These are phyloP conservation scores for Saccharomycopsis babjevae DNA, from an alignment of 805 yeast species.

Conservation along the genomic window DNA sequence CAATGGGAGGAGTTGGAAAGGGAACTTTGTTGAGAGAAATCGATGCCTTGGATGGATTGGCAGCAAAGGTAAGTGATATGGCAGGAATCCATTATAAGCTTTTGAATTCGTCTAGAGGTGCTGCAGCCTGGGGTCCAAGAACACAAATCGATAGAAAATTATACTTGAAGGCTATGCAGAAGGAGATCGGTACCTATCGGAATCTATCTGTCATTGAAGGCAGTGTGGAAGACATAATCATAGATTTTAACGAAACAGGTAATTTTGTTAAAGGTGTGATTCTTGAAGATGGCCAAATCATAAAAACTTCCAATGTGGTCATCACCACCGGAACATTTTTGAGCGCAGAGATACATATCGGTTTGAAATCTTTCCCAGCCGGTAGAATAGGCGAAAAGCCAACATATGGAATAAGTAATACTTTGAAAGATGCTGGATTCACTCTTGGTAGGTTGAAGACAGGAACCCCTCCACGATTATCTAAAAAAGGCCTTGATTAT, in stretches of 20 bases:
- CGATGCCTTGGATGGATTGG: conserved; percentile 93
- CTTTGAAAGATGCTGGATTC: conserved; percentile 70
- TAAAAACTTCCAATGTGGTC: conserved; percentile 59
- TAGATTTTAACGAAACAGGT: conserved; percentile 31
- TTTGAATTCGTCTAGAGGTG: conserved; percentile 74
- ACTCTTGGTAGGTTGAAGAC: conserved; percentile 84
- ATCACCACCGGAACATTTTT: conserved; percentile 94
- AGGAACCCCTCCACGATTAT: conserved; percentile 92
- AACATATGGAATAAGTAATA: conserved; percentile 77
- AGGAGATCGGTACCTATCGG: conserved; percentile 41
- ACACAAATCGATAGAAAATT: conserved; percentile 89
- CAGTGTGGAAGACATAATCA: conserved; percentile 74
- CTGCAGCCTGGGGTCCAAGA: conserved; percentile 97
- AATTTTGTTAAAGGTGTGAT: conserved; percentile 59
- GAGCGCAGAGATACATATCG: conserved; percentile 91
- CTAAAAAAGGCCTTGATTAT: conserved; percentile 62
- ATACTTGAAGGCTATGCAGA: conserved; percentile 73
- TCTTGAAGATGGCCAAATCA: conserved; percentile 51
- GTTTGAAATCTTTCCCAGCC: conserved; percentile 68
- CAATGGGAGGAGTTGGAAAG: conserved; percentile 97
- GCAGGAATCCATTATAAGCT: conserved; percentile 91
- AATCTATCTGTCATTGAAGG: conserved; percentile 57
- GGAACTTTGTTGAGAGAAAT: conserved; percentile 88
- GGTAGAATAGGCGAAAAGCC: conserved; percentile 93
- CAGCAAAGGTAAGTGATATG: conserved; percentile 74